phyloP scores from a whole-genome alignment of 1,284 basidiomycete species.

The Ceratobasidium sp. region DNA sequence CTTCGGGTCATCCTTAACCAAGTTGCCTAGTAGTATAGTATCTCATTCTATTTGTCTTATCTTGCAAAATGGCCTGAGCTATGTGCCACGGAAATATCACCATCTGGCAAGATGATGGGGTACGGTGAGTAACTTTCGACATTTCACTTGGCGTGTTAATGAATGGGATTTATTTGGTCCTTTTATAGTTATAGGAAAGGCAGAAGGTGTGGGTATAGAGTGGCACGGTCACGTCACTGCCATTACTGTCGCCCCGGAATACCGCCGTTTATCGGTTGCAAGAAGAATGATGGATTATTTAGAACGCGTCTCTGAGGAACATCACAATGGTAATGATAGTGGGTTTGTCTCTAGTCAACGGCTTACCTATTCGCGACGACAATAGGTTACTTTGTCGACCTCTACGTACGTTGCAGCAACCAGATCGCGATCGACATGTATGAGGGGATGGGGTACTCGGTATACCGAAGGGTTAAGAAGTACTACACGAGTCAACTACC shows the following conservation, averaged over 20 bases:
- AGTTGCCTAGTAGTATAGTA: conserved; percentile 72
- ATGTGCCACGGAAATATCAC: conserved; percentile 78
- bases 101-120: conserved; percentile 81
- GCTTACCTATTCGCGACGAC: not conserved
- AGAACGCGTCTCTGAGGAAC: conserved; percentile 77
- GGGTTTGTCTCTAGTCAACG: not conserved
- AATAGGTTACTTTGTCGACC: conserved; percentile 79
- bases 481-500: conserved; percentile 81
- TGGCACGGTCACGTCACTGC: conserved; percentile 93
- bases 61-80: conserved; percentile 89
- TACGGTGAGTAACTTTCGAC: conserved; percentile 60
- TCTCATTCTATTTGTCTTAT: conserved; percentile 85
- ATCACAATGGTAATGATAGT: conserved; percentile 59
- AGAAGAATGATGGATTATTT: conserved; percentile 81
- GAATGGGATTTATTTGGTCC: not conserved
- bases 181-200: conserved; percentile 77
- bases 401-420: conserved; percentile 78
- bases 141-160: not conserved
- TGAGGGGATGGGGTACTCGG: conserved; percentile 82
- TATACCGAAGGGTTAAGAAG: conserved; percentile 80
- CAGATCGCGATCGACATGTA: conserved; percentile 80
- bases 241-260: conserved; percentile 88
- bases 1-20: not conserved
- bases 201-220: conserved; percentile 72
- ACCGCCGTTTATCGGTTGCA: conserved; percentile 81